Conservation (phyloP, 768 basidiomycete genomes). For the Naganishia randhawae region DNA sequence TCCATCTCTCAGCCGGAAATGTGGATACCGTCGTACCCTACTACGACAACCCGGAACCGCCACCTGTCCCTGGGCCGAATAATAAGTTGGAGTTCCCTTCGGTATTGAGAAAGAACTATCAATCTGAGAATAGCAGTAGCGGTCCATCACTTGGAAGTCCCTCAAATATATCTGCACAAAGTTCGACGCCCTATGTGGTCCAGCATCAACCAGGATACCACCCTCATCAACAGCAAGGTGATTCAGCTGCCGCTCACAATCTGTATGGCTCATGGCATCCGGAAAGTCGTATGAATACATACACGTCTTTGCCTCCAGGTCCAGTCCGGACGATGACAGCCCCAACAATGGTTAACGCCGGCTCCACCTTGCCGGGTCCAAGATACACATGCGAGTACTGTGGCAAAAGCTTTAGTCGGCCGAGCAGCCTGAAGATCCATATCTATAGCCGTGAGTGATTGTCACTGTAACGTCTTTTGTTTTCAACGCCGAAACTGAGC, state of each 20-base stretch:
- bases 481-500: too few species aligned
- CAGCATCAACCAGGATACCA: neutral
- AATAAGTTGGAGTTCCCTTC: neutral
- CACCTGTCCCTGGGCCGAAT: neutral
- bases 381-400: conserved; percentile 46
- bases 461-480: neutral
- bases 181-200: neutral
- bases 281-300: neutral
- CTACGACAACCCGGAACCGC: conserved; percentile 6
- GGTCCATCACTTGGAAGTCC: neutral
- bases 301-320: neutral
- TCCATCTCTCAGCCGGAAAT: neutral
- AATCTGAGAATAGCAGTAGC: too few species aligned
- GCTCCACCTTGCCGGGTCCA: conserved; percentile 31
- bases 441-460: conserved; percentile 46
- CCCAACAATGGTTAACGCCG: neutral
- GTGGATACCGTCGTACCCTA: neutral
- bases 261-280: neutral
- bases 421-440: conserved; percentile 46
- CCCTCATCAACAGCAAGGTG: neutral
- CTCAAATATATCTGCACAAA: neutral
- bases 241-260: neutral
- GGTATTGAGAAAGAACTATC: neutral
- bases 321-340: neutral
- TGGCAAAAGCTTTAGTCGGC: conserved; percentile 46